phyloP scores from a whole-genome alignment of 2,329 filamentous ascomycete genomes.

The Sordariomycetes sp. region DNA sequence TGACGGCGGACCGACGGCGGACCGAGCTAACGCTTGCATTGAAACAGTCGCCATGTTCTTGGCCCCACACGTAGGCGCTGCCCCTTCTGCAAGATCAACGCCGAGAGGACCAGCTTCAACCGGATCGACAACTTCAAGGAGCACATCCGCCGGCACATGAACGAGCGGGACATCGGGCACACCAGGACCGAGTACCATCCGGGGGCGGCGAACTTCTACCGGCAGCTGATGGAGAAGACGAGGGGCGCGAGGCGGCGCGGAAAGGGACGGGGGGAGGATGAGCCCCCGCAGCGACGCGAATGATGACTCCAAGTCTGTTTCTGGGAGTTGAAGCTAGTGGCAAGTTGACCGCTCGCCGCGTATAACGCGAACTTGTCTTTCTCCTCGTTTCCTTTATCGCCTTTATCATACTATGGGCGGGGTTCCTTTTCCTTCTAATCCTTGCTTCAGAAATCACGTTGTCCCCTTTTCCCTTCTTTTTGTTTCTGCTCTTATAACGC shows the following conservation, averaged over 20 bases:
- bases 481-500: too few relatives aligned
- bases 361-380: too few relatives aligned
- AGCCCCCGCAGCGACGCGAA: neutral
- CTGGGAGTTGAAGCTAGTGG: too few relatives aligned
- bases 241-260: neutral
- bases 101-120: constrained; percentile 4
- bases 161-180: constrained; percentile 3
- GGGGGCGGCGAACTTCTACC: neutral
- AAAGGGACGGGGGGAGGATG: neutral
- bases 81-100: constrained; percentile 5
- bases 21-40: neutral
- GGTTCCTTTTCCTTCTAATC: too few relatives aligned
- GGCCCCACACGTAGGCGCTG: neutral
- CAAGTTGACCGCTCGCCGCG: too few relatives aligned
- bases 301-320: too few relatives aligned
- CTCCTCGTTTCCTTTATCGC: too few relatives aligned
- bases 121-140: constrained; percentile 13
- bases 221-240: neutral
- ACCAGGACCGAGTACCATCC: constrained; percentile 2
- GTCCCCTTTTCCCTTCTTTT: too few relatives aligned
- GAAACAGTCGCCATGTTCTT: neutral
- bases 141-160: constrained; percentile 11
- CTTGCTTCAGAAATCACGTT: too few relatives aligned
- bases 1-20: neutral
- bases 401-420: too few relatives aligned